phyloP scores from a whole-genome alignment of 2,329 filamentous ascomycete species.

The Botrytis aclada region DNA sequence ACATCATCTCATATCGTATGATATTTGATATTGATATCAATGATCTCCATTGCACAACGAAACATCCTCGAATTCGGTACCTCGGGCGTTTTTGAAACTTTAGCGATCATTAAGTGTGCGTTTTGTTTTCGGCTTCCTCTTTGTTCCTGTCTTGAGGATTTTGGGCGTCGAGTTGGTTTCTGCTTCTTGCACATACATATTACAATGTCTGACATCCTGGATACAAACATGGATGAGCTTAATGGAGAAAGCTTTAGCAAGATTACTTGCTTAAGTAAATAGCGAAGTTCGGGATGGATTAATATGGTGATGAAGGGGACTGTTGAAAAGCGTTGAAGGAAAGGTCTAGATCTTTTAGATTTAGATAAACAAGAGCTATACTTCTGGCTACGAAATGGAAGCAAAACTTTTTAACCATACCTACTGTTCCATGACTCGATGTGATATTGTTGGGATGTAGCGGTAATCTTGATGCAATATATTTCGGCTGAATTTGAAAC shows the following conservation, averaged over 20 bases:
- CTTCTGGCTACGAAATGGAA: slow-evolving; percentile 16
- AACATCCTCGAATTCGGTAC: slow-evolving; percentile 19
- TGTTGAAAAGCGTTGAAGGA: neutral
- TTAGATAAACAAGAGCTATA: neutral
- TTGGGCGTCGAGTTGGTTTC: neutral
- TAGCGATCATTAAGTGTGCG: slow-evolving; percentile 16
- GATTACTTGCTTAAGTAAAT: neutral
- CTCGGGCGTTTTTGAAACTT: slow-evolving; percentile 23
- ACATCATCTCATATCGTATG: neutral
- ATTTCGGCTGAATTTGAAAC: neutral
- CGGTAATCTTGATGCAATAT: neutral
- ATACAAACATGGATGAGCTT: neutral
- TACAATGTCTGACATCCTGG: neutral
- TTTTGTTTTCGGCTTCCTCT: neutral
- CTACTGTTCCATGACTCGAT: neutral
- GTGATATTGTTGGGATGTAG: neutral
- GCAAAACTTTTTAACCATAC: neutral
- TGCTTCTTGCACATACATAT: slow-evolving; percentile 7
- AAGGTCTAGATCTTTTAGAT: neutral
- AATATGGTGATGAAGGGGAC: slow-evolving; percentile 9
- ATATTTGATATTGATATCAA: neutral
- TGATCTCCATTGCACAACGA: slow-evolving; percentile 24
- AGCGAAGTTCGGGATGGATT: neutral
- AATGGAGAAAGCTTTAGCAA: neutral
- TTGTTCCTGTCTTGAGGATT: neutral